Percentiles rank a stretch among this genome's conserved stretches.
phyloP scores from a whole-genome alignment of 495 filamentous ascomycete species.

The Poronia punctata region DNA sequence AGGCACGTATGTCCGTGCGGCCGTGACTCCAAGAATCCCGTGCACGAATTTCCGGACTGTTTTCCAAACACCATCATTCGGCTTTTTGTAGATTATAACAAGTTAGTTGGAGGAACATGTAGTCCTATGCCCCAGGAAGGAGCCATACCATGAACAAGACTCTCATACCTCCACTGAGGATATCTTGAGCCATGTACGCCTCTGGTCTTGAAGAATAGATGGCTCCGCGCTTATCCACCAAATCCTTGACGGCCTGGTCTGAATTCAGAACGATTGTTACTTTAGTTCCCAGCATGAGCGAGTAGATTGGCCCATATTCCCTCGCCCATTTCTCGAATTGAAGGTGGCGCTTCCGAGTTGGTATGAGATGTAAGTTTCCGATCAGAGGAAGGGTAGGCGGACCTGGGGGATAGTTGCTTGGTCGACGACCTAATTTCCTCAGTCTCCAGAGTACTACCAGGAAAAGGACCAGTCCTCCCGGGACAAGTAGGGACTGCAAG shows the following conservation, averaged over 20 bases:
- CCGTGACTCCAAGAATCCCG: not conserved
- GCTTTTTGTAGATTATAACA: slow-evolving; percentile 2
- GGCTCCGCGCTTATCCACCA: slow-evolving; percentile 30
- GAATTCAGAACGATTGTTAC: slow-evolving; percentile 27
- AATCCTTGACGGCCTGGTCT: slow-evolving; percentile 32
- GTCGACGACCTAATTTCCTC: slow-evolving; percentile 13
- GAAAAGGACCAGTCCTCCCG: no score
- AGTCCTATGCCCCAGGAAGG: slow-evolving; percentile 15
- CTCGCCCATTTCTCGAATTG: slow-evolving; percentile 33
- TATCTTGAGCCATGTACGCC: slow-evolving; percentile 28
- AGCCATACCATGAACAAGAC: slow-evolving; percentile 25
- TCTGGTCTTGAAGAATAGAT: slow-evolving; percentile 32
- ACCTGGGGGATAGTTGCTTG: slow-evolving; percentile 27
- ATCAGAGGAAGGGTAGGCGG: slow-evolving; percentile 29
- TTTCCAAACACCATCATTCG: not conserved
- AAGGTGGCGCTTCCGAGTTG: slow-evolving; percentile 23
- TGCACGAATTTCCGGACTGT: not conserved
- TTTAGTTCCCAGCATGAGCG: slow-evolving; percentile 34
- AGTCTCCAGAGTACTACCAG: no score
- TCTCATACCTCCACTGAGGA: slow-evolving; percentile 27
- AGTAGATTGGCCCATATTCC: slow-evolving; percentile 35
- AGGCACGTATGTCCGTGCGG: slow-evolving; percentile 8
- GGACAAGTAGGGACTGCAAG: no score
- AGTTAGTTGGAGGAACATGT: no score
- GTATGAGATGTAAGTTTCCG: slow-evolving; percentile 31